phyloP scores from a whole-genome alignment of 2,329 filamentous ascomycete species.

The Curvularia hawaiiensis region DNA sequence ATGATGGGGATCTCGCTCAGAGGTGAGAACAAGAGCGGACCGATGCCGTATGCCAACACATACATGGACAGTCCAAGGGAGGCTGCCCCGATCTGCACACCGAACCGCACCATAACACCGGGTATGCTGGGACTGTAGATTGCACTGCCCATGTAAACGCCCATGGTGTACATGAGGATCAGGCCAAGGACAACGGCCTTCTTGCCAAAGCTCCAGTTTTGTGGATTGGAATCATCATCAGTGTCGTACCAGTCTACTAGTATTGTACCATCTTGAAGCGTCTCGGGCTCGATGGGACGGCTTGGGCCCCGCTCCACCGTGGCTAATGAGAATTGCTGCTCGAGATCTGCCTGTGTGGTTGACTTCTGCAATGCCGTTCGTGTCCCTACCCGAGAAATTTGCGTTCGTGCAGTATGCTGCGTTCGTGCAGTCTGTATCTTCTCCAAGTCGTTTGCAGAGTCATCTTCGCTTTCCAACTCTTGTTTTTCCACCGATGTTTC shows the following conservation, averaged over 20 bases:
- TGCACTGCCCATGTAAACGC: conserved; percentile 60
- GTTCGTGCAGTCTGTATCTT: conserved; percentile 41
- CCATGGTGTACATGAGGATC: conserved; percentile 65
- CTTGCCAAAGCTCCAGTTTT: conserved; percentile 47
- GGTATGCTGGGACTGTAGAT: conserved; percentile 55
- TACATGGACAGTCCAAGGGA: conserved; percentile 66
- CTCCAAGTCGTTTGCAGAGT: conserved; percentile 36
- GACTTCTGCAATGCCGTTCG: conserved; percentile 44
- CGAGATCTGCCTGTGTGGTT: conserved; percentile 48
- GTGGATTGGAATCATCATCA: conserved; percentile 47
- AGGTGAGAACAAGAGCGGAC: conserved; percentile 69
- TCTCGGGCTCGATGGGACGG: conserved; percentile 43
- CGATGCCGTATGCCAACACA: conserved; percentile 65
- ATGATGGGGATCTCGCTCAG: conserved; percentile 69
- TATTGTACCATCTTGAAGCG: conserved; percentile 45
- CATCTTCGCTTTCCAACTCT: conserved; percentile 22
- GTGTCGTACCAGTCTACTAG: conserved; percentile 53
- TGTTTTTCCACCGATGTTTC: conserved; percentile 34
- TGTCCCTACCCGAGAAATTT: conserved; percentile 46
- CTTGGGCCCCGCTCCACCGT: conserved; percentile 43
- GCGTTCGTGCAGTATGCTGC: conserved; percentile 31
- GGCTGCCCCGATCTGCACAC: conserved; percentile 58
- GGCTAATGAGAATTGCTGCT: conserved; percentile 47
- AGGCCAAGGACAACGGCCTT: conserved; percentile 45
- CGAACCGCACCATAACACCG: conserved; percentile 60